Conservation (phyloP, 805 yeast genomes). For the Metschnikowia similis region DNA sequence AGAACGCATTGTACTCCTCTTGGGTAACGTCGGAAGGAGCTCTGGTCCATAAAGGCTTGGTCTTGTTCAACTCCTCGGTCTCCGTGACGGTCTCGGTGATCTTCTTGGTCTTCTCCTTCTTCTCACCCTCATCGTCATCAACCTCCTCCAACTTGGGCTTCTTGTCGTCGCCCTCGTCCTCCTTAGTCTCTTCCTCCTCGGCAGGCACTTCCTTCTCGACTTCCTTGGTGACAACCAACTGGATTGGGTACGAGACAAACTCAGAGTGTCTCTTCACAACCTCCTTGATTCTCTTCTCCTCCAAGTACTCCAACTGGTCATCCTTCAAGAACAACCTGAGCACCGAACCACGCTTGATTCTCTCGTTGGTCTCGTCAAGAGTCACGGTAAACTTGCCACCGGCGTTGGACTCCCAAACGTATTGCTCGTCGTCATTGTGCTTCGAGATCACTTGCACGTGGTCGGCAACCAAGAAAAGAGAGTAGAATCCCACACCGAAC, state of each 20-base stretch:
- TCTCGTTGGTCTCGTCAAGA: slow-evolving; percentile 82
- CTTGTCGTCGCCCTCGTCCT: slow-evolving; percentile 52
- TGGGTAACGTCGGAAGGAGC: slow-evolving; percentile 95
- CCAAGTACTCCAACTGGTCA: slow-evolving; percentile 97
- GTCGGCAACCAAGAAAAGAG: slow-evolving; percentile 98
- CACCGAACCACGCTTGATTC: slow-evolving; percentile 89
- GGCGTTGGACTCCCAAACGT: slow-evolving; percentile 99
- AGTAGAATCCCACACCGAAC: slow-evolving; percentile 99
- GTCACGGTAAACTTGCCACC: slow-evolving; percentile 99
- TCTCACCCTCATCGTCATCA: slow-evolving; percentile 58
- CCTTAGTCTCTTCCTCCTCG: slow-evolving; percentile 57
- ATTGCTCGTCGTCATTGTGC: slow-evolving; percentile 98
- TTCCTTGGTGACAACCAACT: slow-evolving; percentile 96
- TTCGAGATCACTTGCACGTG: slow-evolving; percentile 97
- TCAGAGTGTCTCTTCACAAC: slow-evolving; percentile 99
- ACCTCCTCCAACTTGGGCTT: slow-evolving; percentile 69
- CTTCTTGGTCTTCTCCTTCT: slow-evolving; percentile 77
- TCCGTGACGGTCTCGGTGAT: slow-evolving; percentile 91
- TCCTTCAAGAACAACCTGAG: slow-evolving; percentile 96
- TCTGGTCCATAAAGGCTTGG: slow-evolving; percentile 99
- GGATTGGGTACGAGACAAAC: slow-evolving; percentile 98
- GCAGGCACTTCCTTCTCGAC: slow-evolving; percentile 96
- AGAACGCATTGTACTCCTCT: slow-evolving; percentile 98
- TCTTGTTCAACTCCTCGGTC: slow-evolving; percentile 97
- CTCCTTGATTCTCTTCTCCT: slow-evolving; percentile 99